phyloP scores from a whole-genome alignment of 805 yeast genomes.

The Candida taoyuanica region DNA sequence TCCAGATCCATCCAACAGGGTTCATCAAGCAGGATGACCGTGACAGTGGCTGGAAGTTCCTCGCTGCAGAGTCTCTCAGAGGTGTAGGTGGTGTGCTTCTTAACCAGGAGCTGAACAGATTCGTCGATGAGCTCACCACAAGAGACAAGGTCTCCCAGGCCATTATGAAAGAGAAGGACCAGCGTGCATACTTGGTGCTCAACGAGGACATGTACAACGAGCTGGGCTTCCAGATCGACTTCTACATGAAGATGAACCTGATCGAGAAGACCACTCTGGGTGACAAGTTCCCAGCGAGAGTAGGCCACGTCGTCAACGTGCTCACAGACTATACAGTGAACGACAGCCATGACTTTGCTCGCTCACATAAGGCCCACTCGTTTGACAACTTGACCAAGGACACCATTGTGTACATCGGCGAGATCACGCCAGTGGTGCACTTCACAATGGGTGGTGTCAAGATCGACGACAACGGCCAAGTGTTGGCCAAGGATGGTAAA shows the following conservation, averaged over 20 bases:
- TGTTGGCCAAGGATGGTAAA: conserved; percentile 31
- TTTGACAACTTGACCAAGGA: conserved; percentile 27
- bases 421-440: conserved; percentile 58
- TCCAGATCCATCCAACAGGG: conserved; percentile 63
- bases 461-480: conserved; percentile 45
- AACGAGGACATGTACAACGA: conserved; percentile 41
- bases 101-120: conserved; percentile 39
- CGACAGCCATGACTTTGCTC: conserved; percentile 31
- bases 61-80: conserved; percentile 57
- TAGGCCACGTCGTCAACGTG: conserved; percentile 21
- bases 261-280: conserved; percentile 28
- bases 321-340: conserved; percentile 20
- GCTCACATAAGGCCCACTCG: conserved; percentile 31
- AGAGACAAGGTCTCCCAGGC: conserved; percentile 49
- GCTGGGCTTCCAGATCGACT: conserved; percentile 46
- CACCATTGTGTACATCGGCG: conserved; percentile 40
- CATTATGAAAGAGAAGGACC: conserved; percentile 30
- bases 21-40: conserved; percentile 43
- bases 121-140: conserved; percentile 49
- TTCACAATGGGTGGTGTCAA: conserved; percentile 67
- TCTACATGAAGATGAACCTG: conserved; percentile 40
- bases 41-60: conserved; percentile 42
- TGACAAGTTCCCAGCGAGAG: conserved; percentile 27
- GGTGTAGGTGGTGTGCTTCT: conserved; percentile 55
- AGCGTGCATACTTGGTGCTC: conserved; percentile 34